These are phyloP conservation scores for Phyllosticta ampelicida DNA, from an alignment of 2,329 filamentous ascomycete species.

Conservation along the genomic window DNA sequence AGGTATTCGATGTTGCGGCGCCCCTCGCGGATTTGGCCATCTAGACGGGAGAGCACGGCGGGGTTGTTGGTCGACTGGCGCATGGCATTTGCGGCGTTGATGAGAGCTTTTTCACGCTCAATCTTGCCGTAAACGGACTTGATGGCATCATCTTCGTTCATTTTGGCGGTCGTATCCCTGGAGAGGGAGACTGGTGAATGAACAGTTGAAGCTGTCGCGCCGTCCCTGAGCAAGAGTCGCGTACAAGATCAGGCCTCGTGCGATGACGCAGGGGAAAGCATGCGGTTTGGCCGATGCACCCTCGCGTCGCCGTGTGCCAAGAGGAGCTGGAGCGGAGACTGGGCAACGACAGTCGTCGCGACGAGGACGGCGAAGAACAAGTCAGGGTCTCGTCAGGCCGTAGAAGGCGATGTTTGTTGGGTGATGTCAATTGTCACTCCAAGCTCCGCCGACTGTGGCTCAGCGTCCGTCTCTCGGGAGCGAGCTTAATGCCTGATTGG, in stretches of 20 bases:
- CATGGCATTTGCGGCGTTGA: constrained; percentile 91
- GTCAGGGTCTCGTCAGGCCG: constrained; percentile 2
- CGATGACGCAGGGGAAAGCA: constrained; percentile 9
- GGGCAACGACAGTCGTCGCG: background rate
- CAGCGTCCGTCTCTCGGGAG: constrained; percentile 2
- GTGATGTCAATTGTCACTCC: constrained; percentile 8
- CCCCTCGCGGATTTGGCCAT: constrained; percentile 88
- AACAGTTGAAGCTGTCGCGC: background rate
- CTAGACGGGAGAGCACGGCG: constrained; percentile 76
- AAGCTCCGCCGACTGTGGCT: constrained; percentile 4
- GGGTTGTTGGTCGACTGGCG: constrained; percentile 92
- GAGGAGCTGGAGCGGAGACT: background rate
- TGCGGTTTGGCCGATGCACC: background rate
- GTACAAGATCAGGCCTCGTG: constrained; percentile 8
- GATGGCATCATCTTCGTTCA: constrained; percentile 52
- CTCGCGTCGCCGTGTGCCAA: background rate
- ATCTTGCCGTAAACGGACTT: constrained; percentile 92
- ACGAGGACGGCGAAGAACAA: background rate
- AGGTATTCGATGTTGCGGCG: constrained; percentile 91
- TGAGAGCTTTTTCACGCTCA: constrained; percentile 89
- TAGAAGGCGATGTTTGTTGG: constrained; percentile 1
- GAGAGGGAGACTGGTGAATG: background rate
- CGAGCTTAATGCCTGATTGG: constrained; percentile 9
- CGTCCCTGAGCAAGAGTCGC: constrained; percentile 2
- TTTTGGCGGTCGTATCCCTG: constrained; percentile 27